phyloP scores from a whole-genome alignment of 345 rosid genomes.

The Camelina sativa region DNA sequence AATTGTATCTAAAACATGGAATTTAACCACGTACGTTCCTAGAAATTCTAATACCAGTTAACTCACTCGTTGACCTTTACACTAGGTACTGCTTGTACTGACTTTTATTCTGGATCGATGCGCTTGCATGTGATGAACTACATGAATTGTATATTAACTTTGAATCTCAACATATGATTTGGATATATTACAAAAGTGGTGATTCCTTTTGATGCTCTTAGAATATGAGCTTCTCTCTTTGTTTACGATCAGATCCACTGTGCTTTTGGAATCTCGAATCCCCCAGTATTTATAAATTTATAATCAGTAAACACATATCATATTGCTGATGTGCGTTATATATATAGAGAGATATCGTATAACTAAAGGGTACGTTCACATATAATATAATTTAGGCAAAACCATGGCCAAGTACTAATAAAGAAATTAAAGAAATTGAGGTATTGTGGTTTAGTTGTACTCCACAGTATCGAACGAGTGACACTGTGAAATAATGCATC shows the following conservation, averaged over 20 bases:
- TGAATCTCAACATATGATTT: constrained; percentile 13
- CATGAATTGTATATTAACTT: constrained; percentile 9
- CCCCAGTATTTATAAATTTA: not conserved
- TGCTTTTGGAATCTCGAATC: constrained; percentile 38
- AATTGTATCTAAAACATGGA: not conserved
- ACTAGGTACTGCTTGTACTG: not conserved
- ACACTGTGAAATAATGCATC: constrained; percentile 26
- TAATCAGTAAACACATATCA: constrained; percentile 7
- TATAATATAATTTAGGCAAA: not conserved
- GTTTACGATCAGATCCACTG: constrained; percentile 33
- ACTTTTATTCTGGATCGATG: not conserved
- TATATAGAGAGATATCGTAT: not conserved
- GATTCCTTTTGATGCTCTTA: constrained; percentile 24
- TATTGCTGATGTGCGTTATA: not conserved
- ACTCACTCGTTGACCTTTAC: not conserved
- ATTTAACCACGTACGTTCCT: not conserved
- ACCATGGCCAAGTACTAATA: constrained; percentile 10
- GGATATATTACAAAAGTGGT: constrained; percentile 6
- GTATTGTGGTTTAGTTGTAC: constrained; percentile 41
- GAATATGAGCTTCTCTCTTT: constrained; percentile 22
- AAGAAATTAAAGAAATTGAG: not conserved
- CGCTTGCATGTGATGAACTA: constrained; percentile 24
- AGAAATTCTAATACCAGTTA: not conserved
- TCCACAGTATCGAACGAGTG: constrained; percentile 30
- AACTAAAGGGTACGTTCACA: not conserved